Percentiles rank a stretch among this genome's conserved stretches.
Conservation (phyloP, 2,329 filamentous ascomycete species). For the Didymella glomerata region DNA sequence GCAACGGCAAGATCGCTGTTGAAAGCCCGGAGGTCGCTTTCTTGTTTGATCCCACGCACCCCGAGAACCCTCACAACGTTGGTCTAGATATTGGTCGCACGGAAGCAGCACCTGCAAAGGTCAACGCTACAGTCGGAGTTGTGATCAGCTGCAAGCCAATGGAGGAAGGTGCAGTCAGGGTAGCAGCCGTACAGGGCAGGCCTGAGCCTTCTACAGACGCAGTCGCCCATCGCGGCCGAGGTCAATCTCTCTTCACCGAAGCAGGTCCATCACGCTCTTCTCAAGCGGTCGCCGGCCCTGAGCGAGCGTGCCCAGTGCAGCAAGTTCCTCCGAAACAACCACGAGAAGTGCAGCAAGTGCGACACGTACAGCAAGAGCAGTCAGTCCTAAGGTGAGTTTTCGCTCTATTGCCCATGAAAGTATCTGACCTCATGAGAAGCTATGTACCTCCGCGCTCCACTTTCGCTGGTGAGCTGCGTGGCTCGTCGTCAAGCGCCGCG, state of each 20-base stretch:
- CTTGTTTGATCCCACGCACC: conserved; percentile 30
- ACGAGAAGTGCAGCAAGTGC: neutral
- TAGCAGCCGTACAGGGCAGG: neutral
- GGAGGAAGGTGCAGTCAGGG: neutral
- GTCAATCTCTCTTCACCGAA: neutral
- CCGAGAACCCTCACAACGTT: conserved; percentile 26
- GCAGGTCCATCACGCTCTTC: neutral
- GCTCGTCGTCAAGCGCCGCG: neutral
- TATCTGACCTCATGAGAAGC: neutral
- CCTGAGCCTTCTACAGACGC: neutral
- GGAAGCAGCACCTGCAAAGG: neutral
- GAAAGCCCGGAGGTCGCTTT: conserved; percentile 33
- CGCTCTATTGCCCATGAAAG: accelerated
- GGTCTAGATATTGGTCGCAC: conserved; percentile 21
- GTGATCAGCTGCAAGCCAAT: neutral
- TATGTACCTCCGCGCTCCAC: neutral
- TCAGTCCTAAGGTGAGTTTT: conserved; percentile 17
- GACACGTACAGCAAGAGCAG: conserved; percentile 12
- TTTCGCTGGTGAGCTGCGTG: conserved; percentile 12
- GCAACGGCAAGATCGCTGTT: conserved; percentile 24
- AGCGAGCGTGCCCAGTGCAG: neutral
- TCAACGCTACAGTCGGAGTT: neutral
- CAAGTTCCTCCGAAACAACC: neutral
- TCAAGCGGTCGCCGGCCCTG: neutral
- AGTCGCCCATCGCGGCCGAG: neutral